These are phyloP conservation scores for Rhizopogon salebrosus DNA, from an alignment of 768 basidiomycete species.

Conservation along the genomic window DNA sequence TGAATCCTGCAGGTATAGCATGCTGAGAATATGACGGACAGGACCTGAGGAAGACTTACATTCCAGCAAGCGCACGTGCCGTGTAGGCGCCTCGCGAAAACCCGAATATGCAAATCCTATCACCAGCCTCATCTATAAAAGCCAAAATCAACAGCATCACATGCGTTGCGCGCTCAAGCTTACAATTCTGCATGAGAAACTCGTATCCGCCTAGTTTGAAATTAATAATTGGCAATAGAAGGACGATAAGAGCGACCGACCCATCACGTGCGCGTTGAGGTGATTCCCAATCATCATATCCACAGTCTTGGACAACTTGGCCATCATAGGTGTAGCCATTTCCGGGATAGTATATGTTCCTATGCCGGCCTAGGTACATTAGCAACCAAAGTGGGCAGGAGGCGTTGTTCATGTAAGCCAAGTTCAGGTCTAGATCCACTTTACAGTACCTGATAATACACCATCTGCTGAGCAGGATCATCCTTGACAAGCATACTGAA, in stretches of 20 bases:
- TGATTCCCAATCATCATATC: conserved; percentile 61
- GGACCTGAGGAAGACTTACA: conserved; percentile 36
- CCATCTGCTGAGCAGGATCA: conserved; percentile 53
- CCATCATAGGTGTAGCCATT: conserved; percentile 54
- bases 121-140: conserved; percentile 54
- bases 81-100: conserved; percentile 78
- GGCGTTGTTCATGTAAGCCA: not conserved
- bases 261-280: conserved; percentile 67
- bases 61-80: conserved; percentile 66
- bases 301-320: conserved; percentile 48
- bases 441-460: conserved; percentile 62
- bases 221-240: not conserved
- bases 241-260: conserved; percentile 25
- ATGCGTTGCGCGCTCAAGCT: conserved; percentile 9
- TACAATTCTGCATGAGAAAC: conserved; percentile 76
- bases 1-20: conserved; percentile 41
- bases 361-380: conserved; percentile 51
- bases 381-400: not conserved
- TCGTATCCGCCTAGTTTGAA: conserved; percentile 57
- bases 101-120: conserved; percentile 77
- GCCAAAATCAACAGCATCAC: not conserved
- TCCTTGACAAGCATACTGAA: conserved; percentile 71
- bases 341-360: conserved; percentile 66
- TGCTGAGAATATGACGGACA: not conserved
- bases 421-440: not conserved